phyloP scores from a whole-genome alignment of 1,139 yeast genomes.

The Diutina siamensis region DNA sequence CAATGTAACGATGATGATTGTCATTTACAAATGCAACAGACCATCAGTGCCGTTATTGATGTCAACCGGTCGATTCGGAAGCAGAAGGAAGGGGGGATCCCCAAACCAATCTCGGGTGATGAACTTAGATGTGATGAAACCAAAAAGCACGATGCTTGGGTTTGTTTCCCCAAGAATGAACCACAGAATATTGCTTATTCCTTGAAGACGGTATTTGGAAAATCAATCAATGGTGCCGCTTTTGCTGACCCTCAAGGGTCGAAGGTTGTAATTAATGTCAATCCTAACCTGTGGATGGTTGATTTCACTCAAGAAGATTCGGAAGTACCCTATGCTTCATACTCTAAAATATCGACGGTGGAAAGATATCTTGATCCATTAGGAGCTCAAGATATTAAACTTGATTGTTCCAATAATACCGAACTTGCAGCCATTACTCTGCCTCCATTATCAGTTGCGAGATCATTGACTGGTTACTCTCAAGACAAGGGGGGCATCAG shows the following conservation, averaged over 20 bases:
- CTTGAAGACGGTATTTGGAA: slow-evolving; percentile 60
- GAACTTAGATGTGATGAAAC: slow-evolving; percentile 59
- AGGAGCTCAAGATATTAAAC: slow-evolving; percentile 7
- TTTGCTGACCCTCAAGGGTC: slow-evolving; percentile 25
- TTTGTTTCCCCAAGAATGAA: slow-evolving; percentile 69
- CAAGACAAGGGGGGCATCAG: slow-evolving; percentile 88
- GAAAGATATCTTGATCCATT: background rate
- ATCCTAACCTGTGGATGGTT: slow-evolving; percentile 38
- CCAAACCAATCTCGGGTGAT: slow-evolving; percentile 64
- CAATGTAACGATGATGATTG: slow-evolving; percentile 34
- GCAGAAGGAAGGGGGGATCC: slow-evolving; percentile 52
- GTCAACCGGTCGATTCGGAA: slow-evolving; percentile 57
- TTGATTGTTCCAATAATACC: slow-evolving; percentile 25
- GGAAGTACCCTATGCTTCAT: background rate
- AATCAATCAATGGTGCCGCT: slow-evolving; percentile 52
- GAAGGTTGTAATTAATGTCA: slow-evolving; percentile 32
- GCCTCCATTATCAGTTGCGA: slow-evolving; percentile 66
- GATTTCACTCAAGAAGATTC: slow-evolving; percentile 9
- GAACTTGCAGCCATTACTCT: slow-evolving; percentile 21
- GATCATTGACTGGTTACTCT: slow-evolving; percentile 87
- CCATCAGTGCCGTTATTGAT: slow-evolving; percentile 67
- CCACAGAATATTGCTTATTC: slow-evolving; percentile 41
- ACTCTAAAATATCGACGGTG: background rate
- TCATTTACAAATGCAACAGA: slow-evolving; percentile 48
- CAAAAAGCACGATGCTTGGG: slow-evolving; percentile 39